Conservation (phyloP, 495 filamentous ascomycete species). For the Xylaria venustula region DNA sequence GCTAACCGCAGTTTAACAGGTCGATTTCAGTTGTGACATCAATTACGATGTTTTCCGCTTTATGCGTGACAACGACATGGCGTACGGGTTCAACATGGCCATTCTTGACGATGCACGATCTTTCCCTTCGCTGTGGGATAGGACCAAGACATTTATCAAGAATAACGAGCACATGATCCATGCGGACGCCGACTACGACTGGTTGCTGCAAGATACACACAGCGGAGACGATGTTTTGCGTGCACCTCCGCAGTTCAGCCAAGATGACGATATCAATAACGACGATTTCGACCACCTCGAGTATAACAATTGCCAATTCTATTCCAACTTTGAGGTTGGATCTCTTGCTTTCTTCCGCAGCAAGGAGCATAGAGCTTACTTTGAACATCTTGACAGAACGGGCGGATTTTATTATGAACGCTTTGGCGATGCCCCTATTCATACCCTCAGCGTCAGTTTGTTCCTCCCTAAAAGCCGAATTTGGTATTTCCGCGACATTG, state of each 20-base stretch:
- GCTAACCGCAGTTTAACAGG: conserved; percentile 19
- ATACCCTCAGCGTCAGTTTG: conserved; percentile 52
- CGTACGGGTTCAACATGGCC: conserved; percentile 63
- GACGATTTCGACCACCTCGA: conserved; percentile 17
- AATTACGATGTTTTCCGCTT: conserved; percentile 70
- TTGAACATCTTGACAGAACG: conserved; percentile 55
- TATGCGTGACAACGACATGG: conserved; percentile 72
- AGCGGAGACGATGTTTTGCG: conserved; percentile 3
- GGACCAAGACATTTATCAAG: conserved; percentile 45
- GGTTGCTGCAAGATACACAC: conserved; percentile 40
- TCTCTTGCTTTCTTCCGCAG: conserved; percentile 59
- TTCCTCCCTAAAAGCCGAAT: conserved; percentile 46
- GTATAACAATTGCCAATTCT: conserved; percentile 56
- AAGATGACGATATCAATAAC: conserved; percentile 12
- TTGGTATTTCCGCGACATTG: conserved; percentile 54
- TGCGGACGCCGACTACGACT: conserved; percentile 49
- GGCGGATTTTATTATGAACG: conserved; percentile 64
- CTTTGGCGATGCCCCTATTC: conserved; percentile 65
- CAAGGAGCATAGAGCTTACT: conserved; percentile 55
- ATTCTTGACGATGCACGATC: conserved; percentile 53
- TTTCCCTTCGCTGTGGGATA: conserved; percentile 49
- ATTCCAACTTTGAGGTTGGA: conserved; percentile 65
- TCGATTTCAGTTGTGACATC: conserved; percentile 68
- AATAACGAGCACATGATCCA: conserved; percentile 46
- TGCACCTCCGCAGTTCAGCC: conserved; percentile 10